Conservation (phyloP, 2,329 filamentous ascomycete genomes). For the Apiospora koreana region DNA sequence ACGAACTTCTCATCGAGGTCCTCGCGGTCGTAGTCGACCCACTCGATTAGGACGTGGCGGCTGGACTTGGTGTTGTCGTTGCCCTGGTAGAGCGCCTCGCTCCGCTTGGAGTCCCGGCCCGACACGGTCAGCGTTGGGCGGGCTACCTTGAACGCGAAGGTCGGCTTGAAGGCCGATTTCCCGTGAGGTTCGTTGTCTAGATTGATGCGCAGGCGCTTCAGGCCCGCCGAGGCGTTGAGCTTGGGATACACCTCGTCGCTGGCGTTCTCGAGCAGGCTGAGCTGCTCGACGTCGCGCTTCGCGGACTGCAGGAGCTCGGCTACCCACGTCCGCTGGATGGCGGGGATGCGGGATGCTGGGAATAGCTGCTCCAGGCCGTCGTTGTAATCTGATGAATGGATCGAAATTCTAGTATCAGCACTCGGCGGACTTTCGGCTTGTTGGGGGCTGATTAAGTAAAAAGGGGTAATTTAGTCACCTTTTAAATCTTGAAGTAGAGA, state of each 20-base stretch:
- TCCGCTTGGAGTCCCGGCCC: slow-evolving; percentile 14
- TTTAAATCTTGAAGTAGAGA: slow-evolving; percentile 41
- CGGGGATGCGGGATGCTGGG: slow-evolving; percentile 41
- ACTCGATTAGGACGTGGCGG: slow-evolving; percentile 43
- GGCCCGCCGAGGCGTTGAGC: slow-evolving; percentile 42
- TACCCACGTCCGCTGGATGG: slow-evolving; percentile 47
- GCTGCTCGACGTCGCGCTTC: slow-evolving; percentile 41
- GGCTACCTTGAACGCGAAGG: slow-evolving; percentile 42
- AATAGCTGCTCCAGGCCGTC: slow-evolving; percentile 49
- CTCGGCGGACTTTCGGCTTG: neutral
- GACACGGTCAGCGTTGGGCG: slow-evolving; percentile 31
- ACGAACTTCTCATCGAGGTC: slow-evolving; percentile 42
- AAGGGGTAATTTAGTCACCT: slow-evolving; percentile 27
- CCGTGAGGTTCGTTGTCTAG: slow-evolving; percentile 41
- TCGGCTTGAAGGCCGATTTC: slow-evolving; percentile 39
- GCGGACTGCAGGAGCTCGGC: slow-evolving; percentile 48
- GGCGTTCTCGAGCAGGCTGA: slow-evolving; percentile 43
- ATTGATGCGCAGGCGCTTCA: slow-evolving; percentile 49
- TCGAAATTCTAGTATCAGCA: neutral
- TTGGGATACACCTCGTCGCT: slow-evolving; percentile 43
- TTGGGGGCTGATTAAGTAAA: neutral
- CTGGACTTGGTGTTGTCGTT: slow-evolving; percentile 20
- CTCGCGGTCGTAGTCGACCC: slow-evolving; percentile 46
- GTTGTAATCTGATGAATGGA: slow-evolving; percentile 40
- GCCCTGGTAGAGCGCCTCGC: slow-evolving; percentile 32